Base-by-base conservation (phyloP, 495 filamentous ascomycete species). In the Xylaria sp. region DNA sequence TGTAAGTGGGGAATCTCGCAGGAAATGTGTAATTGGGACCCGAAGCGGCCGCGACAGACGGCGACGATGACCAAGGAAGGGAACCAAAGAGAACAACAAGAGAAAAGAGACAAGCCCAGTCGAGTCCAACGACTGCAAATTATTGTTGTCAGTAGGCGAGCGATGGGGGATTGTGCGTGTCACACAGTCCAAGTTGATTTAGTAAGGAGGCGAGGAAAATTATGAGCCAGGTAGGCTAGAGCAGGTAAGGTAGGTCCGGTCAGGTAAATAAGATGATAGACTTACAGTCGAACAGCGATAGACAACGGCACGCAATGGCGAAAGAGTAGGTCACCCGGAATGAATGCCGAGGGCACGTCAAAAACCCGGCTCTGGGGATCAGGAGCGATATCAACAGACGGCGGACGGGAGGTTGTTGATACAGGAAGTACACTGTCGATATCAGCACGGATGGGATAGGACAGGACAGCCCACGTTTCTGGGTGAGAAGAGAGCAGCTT, bases 1-100 rank as follows among this genome's bases (percentile, higher is more conserved):
- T 77, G 76, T 78, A 75, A 78, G 74, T 78, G 75, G 74, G 72
- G 76, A 78, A 75, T 67, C 29, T 6, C 61, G 43, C 44, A 69
- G 35, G 58, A 62, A 53, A 53, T 2, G 61, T 65, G 61, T 48
- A 65, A 53, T 70, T 70, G 69, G 46, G 31, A 41, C 24, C 61
- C 69, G 69, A 64, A 41, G 31, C 21, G 61, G 24, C 69, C 61
- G 61, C 61, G 48, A 58, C 8, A 50, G 50, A 58, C 46, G 40
- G 35, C 52, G 26, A 64, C 31, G 41, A 50, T 31, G 52, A 14
- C 61, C 37, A 65, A 58, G 8, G 21, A n/a, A 66, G 26, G 44
- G 3, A 55, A 43, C 46, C 64, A 58, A 55, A 57, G 48, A 59
- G n/a, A 26, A 41, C 64, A 55, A 33, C 2, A 46, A 55, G 68